Percentiles rank a stretch among this genome's conserved stretches.
These are phyloP conservation scores for Rhododendron henanense DNA, from an alignment of 148 eudicot genomes.

Conservation along the genomic window DNA sequence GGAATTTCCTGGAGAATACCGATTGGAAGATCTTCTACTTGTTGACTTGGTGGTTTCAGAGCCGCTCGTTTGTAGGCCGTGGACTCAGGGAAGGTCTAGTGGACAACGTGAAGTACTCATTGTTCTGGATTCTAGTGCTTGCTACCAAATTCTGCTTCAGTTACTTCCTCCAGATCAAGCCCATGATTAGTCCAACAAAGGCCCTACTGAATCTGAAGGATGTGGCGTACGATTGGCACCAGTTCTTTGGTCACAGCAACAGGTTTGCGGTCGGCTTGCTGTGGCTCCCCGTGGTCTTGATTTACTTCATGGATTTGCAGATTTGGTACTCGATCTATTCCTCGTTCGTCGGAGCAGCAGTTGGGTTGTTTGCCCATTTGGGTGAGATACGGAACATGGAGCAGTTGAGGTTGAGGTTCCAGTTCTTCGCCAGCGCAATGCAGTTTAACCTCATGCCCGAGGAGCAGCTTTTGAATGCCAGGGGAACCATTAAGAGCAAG, in stretches of 20 bases:
- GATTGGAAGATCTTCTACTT: constrained; percentile 80
- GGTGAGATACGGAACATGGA: constrained; percentile 91
- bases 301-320: constrained; percentile 86
- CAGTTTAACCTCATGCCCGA: constrained; percentile 96
- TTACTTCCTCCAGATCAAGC: constrained; percentile 80
- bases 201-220: constrained; percentile 35
- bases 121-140: constrained; percentile 85
- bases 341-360: constrained; percentile 72
- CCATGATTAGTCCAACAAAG: constrained; percentile 70
- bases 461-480: constrained; percentile 70
- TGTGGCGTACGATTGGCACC: constrained; percentile 66
- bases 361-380: constrained; percentile 78
- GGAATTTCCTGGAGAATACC: constrained; percentile 74
- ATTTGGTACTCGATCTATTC: constrained; percentile 96
- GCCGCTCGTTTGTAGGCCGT: constrained; percentile 75
- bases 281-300: constrained; percentile 88
- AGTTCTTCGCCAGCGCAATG: constrained; percentile 91
- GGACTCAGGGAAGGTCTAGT: constrained; percentile 83
- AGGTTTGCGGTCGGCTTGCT: constrained; percentile 72
- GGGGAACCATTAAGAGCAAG: constrained; percentile 57
- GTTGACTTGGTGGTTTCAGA: constrained; percentile 95
- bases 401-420: constrained; percentile 88
- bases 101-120: constrained; percentile 67
- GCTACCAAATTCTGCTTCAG: constrained; percentile 73
- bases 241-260: constrained; percentile 66